A percentile compares a stretch with the other conserved stretches of the same genome.
These are phyloP conservation scores for Suillus americanus DNA, from an alignment of 768 basidiomycete genomes.

Conservation along the genomic window DNA sequence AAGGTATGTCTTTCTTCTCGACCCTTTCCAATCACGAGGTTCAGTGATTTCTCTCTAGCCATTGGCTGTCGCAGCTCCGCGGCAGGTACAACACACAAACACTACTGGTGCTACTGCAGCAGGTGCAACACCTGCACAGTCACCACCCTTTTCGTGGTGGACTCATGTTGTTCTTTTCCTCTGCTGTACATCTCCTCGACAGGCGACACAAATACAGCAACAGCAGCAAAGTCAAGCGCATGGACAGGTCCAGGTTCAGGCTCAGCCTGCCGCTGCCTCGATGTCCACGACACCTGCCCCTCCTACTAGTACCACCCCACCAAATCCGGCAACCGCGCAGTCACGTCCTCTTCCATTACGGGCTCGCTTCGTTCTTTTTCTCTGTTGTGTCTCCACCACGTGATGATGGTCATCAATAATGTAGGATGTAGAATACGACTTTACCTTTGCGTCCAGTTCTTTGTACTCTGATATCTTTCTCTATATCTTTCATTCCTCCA, in stretches of 20 bases:
- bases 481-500: no score
- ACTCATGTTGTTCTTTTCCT: background rate
- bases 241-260: no score
- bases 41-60: background rate
- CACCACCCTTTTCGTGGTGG: background rate
- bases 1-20: background rate
- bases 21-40: background rate
- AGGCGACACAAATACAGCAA: background rate
- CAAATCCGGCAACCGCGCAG: background rate
- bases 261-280: background rate
- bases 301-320: background rate
- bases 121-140: background rate
- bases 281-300: background rate
- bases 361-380: background rate
- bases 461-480: background rate
- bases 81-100: background rate
- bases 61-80: background rate
- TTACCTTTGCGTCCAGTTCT: background rate
- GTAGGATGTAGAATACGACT: background rate
- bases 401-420: background rate
- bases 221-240: background rate
- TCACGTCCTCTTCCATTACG: background rate
- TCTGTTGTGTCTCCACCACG: background rate
- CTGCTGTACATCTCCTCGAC: background rate
- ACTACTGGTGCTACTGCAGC: background rate